Percentiles rank a stretch among this genome's conserved stretches.
Conservation (phyloP, 2,329 filamentous ascomycete species). For the Diaporthe destruens region DNA sequence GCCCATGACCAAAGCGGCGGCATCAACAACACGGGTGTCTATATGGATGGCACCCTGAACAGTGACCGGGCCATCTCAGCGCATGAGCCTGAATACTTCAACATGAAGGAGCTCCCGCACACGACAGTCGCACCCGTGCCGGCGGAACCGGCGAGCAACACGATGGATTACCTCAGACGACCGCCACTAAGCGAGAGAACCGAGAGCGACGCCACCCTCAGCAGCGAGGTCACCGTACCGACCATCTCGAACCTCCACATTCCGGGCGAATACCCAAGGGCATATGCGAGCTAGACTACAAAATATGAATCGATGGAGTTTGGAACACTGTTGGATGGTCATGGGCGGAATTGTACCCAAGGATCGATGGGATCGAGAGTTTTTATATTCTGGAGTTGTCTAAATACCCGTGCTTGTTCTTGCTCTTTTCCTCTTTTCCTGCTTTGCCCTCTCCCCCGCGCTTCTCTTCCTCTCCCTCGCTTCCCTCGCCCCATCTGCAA, state of each 20-base stretch:
- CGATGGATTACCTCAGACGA: neutral
- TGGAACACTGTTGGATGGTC: neutral
- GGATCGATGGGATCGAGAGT: neutral
- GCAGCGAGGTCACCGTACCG: slow-evolving; percentile 51
- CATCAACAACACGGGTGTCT: slow-evolving; percentile 5
- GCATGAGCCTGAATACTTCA: neutral
- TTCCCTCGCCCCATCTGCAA: neutral
- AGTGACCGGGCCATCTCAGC: slow-evolving; percentile 7
- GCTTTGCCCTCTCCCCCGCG: neutral
- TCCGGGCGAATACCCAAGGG: slow-evolving; percentile 74
- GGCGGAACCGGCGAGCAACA: neutral
- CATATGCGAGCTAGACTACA: slow-evolving; percentile 15
- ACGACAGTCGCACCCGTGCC: slow-evolving; percentile 9
- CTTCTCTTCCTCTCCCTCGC: neutral
- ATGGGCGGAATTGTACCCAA: neutral
- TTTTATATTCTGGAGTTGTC: slow-evolving; percentile 28
- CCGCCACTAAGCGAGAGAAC: slow-evolving; percentile 37
- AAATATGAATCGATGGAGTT: neutral
- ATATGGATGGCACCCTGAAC: slow-evolving; percentile 27
- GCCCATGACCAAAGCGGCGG: neutral
- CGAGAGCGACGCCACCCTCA: slow-evolving; percentile 41
- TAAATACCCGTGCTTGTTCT: slow-evolving; percentile 32
- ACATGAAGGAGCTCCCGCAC: slow-evolving; percentile 22
- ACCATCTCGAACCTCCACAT: slow-evolving; percentile 76
- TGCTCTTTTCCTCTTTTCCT: neutral